Evolutionary conservation across 1,139 yeast species (phyloP), one percentile per base, ranked within the genome.

Genomic region (Meyerozyma elateridarum): DNA sequence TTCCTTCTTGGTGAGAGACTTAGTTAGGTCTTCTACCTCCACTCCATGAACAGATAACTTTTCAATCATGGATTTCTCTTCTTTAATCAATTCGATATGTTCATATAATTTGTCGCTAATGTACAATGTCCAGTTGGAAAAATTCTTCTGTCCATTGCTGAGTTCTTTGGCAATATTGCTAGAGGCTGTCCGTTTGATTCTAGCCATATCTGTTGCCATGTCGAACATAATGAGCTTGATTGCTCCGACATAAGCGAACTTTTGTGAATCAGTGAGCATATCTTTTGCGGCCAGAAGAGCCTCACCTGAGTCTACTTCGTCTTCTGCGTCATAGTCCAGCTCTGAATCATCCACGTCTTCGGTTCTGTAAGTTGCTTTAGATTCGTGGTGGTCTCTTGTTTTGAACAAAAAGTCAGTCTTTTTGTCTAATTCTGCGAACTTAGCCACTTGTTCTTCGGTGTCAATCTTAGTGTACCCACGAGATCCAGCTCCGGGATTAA

Each of bases 181-280:
- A 1, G 79, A 62, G 0, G 70, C 56, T 4, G 78, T 70, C 17
- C 73, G 64, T 36, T 78, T 73, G 19, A 82, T 52, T 26, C 64
- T 63, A 0, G 94, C 91, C 38, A 88, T 55, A 8, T 78, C 79
- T 1, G 87, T 76, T 7, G 95, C 95, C 84, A 88, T 77, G 17
- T 83, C 85, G 22, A 82, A 84, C 34, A 80, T 71, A 5, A 84
- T 70, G 22, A 93, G 70, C 45, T 85, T 82, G 14, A 84, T 78
- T 8, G 91, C 68, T 0, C 96, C 98, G 5, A 85, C 83, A 50
- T 93, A 93, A 4, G 97, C 97, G 44, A 89, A 84, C 46, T 85
- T 80, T 52, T 93, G 96, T 14, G 82, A 68, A 16, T 87, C 97
- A 3, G 79, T 70, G 19, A 93, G 68, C 77, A 93, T 76, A 19